Evolutionary conservation across 176 grass and related monocot species (phyloP).

Genomic region (Secale cereale): DNA sequence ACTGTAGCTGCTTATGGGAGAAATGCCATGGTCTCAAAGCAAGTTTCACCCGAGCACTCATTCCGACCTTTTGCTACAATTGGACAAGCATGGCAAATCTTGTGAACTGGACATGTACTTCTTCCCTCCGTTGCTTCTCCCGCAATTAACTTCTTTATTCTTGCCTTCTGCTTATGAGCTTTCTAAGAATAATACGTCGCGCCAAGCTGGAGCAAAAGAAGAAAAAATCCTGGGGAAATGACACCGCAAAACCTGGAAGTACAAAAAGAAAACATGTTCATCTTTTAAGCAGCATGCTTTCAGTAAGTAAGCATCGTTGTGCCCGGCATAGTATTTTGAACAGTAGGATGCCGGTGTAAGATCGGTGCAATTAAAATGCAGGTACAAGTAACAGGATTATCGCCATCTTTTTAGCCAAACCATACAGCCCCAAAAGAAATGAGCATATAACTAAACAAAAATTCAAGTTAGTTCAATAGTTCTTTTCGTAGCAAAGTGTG

Average conservation of each 20-base stretch:
- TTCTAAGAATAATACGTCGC: not conserved
- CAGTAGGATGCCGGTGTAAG: not conserved
- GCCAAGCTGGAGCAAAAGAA: slow-evolving; percentile 13
- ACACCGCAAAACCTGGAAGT: slow-evolving; percentile 7
- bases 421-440: not conserved
- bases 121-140: slow-evolving; percentile 61
- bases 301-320: not conserved
- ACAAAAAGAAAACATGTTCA: slow-evolving; percentile 1
- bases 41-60: slow-evolving; percentile 78
- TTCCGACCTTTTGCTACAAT: slow-evolving; percentile 57
- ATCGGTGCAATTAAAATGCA: not conserved
- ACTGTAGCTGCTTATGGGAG: slow-evolving; percentile 40
- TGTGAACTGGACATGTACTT: slow-evolving; percentile 44
- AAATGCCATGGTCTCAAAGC: slow-evolving; percentile 63
- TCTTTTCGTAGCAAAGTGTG: slow-evolving; percentile 1
- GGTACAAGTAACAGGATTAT: not conserved
- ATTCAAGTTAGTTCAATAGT: slow-evolving; percentile 3
- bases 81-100: slow-evolving; percentile 47
- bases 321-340: not conserved
- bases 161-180: slow-evolving; percentile 54
- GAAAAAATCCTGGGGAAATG: slow-evolving; percentile 1
- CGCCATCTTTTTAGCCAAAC: not conserved
- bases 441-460: not conserved
- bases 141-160: slow-evolving; percentile 98
- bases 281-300: slow-evolving; percentile 5